phyloP scores from a whole-genome alignment of 352 stramenopile species.

The Pythium rhizo-oryzae region DNA sequence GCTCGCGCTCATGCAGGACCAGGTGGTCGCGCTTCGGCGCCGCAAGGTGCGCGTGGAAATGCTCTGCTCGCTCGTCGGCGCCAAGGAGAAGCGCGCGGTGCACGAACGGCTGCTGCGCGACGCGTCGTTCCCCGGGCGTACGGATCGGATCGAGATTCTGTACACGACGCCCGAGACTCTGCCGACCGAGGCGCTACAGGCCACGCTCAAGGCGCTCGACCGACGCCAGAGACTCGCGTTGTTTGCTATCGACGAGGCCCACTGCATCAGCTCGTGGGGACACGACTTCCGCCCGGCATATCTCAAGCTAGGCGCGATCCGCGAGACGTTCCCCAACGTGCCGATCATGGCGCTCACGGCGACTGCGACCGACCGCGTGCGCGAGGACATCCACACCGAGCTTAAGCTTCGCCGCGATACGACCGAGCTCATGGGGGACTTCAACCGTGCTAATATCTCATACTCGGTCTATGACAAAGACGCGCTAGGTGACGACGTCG shows the following conservation, averaged over 20 bases:
- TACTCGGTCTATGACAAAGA: constrained; percentile 61
- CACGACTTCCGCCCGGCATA: constrained; percentile 88
- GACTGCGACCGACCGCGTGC: constrained; percentile 75
- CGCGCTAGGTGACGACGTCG: constrained; percentile 40
- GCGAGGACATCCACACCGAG: constrained; percentile 59
- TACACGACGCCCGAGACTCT: constrained; percentile 92
- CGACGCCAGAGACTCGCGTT: constrained; percentile 36
- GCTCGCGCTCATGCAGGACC: constrained; percentile 89
- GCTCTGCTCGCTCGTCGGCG: constrained; percentile 51
- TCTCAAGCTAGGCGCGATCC: constrained; percentile 45
- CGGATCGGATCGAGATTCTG: constrained; percentile 54
- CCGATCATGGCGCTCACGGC: constrained; percentile 90
- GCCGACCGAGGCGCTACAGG: constrained; percentile 50
- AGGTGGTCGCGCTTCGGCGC: constrained; percentile 64
- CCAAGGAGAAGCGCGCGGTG: constrained; percentile 33
- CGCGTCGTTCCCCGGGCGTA: constrained; percentile 21
- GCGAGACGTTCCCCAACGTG: constrained; percentile 33
- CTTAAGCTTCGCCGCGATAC: constrained; percentile 37
- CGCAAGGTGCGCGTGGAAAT: constrained; percentile 52
- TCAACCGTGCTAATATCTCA: constrained; percentile 64
- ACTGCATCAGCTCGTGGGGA: constrained; percentile 92
- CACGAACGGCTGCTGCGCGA: constrained; percentile 35
- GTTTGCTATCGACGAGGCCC: constrained; percentile 90
- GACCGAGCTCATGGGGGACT: constrained; percentile 54
- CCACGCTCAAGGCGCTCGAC: constrained; percentile 39